Evolutionary conservation across 306 rosid genomes (phyloP), one percentile per base, ranked within the genome.

Genomic region (Begonia fuchsioides): DNA sequence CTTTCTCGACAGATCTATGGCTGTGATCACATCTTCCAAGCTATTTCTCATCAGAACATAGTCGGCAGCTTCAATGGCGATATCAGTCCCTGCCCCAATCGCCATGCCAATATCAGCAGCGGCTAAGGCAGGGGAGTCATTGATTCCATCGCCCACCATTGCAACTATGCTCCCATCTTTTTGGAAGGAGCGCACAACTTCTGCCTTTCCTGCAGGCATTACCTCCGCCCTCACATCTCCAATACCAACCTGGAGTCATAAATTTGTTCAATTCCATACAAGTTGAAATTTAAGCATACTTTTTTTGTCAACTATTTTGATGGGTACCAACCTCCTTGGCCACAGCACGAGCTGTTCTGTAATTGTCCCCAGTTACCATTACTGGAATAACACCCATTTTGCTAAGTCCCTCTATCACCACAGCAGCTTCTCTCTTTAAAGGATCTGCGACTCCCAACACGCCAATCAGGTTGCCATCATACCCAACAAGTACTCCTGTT

Each of bases 61-160:
- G 55, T 85, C 71, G 2, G 98, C 94, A 17, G 98, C 95, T 76
- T 90, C 98, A 40, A 90, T 85, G 39, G 98, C 98, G 48, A 85
- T 80, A 47, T 90, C 95, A 1, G 98, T 90, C 66, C 98, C 98
- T 3, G 95, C 95, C 11, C 98, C 98, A 1, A 90, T 85, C 2
- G 98, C 98, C 79, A 85, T 90, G 13, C 95, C 98, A n/a, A 90
- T 75, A 43, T 90, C 95, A 9, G 98, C 72, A 45, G 94, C 95
- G 47, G 94, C 98, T 57, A 90, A 63, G 20, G 95, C 98, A 1
- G 98, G 98, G 49, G 98, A 90, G 53, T 90, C 98, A 11, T 85
- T 90, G 76, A 90, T 85, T 6, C 98, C 98, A 16, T 90, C 98
- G 11, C 98, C 98, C 52, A 90, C 98, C 98, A 85, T 41, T 41